Conservation (phyloP, 2,329 filamentous ascomycete genomes). For the Microcyclospora pomicola region DNA sequence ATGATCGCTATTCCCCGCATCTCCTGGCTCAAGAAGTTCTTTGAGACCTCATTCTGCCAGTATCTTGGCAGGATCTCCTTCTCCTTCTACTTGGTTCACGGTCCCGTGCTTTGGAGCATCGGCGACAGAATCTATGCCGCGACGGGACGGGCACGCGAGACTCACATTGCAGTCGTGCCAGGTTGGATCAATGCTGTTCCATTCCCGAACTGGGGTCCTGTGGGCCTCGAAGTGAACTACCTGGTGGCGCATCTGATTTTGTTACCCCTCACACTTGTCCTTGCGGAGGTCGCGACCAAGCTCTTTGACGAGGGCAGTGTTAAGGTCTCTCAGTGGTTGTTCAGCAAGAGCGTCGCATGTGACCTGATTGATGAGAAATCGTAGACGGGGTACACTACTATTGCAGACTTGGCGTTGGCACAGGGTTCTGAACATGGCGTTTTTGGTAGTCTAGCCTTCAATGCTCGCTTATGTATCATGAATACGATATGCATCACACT, state of each 20-base stretch:
- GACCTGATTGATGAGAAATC: no score
- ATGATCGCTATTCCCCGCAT: constrained; percentile 44
- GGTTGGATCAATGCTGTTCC: constrained; percentile 45
- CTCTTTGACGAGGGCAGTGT: constrained; percentile 48
- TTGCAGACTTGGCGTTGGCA: no score
- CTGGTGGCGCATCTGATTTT: constrained; percentile 46
- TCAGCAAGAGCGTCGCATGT: constrained; percentile 26
- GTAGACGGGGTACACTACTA: no score
- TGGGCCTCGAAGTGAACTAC: constrained; percentile 49
- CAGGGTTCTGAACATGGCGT: no score
- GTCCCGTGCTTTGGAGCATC: constrained; percentile 44
- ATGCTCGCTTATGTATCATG: no score
- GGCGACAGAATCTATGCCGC: constrained; percentile 52
- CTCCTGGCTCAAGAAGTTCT: constrained; percentile 43
- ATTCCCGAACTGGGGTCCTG: constrained; percentile 41
- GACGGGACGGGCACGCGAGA: constrained; percentile 40
- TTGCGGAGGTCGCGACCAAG: constrained; percentile 43
- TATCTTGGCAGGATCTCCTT: constrained; percentile 51
- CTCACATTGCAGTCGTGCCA: constrained; percentile 38
- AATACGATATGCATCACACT: no score
- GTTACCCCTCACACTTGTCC: constrained; percentile 44
- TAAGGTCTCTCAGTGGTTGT: constrained; percentile 43
- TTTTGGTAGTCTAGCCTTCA: no score
- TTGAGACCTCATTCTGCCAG: constrained; percentile 45
- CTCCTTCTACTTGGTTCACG: constrained; percentile 50